Evolutionary conservation across 257 asterid species (phyloP).

Genomic region (Ehretia macrophylla): DNA sequence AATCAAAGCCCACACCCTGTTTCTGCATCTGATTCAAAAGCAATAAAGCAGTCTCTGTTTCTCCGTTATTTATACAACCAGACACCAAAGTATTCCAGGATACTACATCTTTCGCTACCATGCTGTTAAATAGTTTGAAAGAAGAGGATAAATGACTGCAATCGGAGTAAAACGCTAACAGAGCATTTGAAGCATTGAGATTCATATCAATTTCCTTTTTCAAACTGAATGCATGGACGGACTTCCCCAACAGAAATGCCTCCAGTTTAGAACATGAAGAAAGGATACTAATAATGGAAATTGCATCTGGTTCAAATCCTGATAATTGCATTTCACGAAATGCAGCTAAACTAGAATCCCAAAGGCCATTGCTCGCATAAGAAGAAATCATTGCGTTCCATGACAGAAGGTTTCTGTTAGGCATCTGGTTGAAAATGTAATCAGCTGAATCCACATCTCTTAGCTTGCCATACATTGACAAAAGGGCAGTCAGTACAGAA

Average conservation of each 20-base stretch:
- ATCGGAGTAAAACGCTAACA: slow-evolving; percentile 50
- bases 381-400: slow-evolving; percentile 72
- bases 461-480: slow-evolving; percentile 49
- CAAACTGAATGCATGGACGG: slow-evolving; percentile 49
- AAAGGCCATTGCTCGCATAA: slow-evolving; percentile 33
- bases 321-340: slow-evolving; percentile 49
- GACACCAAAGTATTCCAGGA: slow-evolving; percentile 63
- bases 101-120: slow-evolving; percentile 32
- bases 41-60: slow-evolving; percentile 31
- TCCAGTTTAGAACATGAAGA: slow-evolving; percentile 45
- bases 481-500: slow-evolving; percentile 47
- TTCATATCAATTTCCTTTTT: slow-evolving; percentile 32
- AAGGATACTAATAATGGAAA: slow-evolving; percentile 46
- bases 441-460: slow-evolving; percentile 45
- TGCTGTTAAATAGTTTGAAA: slow-evolving; percentile 33
- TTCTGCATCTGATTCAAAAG: slow-evolving; percentile 41
- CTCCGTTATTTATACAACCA: slow-evolving; percentile 41
- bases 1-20: slow-evolving; percentile 39
- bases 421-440: slow-evolving; percentile 30
- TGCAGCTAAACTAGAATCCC: slow-evolving; percentile 29
- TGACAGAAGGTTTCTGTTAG: slow-evolving; percentile 26
- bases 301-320: slow-evolving; percentile 49
- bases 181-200: slow-evolving; percentile 43
- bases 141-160: slow-evolving; percentile 31
- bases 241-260: slow-evolving; percentile 44